A percentile compares a stretch with the other conserved stretches of the same genome.
Evolutionary conservation across 805 yeast genomes (phyloP).

Genomic region (Candida ulmi): DNA sequence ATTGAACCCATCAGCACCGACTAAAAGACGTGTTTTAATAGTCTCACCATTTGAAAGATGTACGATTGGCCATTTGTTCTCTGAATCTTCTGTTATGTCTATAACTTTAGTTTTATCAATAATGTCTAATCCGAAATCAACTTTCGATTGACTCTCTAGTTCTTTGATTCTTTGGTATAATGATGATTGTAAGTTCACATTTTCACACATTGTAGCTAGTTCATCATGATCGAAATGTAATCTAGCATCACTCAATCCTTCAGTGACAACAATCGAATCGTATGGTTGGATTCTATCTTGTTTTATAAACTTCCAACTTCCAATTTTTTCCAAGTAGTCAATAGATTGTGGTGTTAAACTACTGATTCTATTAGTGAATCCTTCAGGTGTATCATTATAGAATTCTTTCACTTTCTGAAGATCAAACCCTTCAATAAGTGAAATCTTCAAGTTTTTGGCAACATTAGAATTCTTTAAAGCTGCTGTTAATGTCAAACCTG

Average conservation of each 20-base stretch:
- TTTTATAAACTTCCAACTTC: constrained; percentile 68
- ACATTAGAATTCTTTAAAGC: constrained; percentile 67
- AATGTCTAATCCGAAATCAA: constrained; percentile 32
- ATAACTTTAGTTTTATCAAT: constrained; percentile 66
- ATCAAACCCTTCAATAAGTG: constrained; percentile 69
- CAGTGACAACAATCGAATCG: constrained; percentile 81
- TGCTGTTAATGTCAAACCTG: constrained; percentile 82
- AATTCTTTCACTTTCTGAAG: constrained; percentile 45
- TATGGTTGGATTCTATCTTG: constrained; percentile 73
- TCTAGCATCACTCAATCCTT: constrained; percentile 66
- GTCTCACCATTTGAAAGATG: constrained; percentile 57
- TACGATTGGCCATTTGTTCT: constrained; percentile 71
- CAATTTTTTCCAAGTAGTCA: constrained; percentile 58
- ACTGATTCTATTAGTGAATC: constrained; percentile 74
- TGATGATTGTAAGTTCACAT: constrained; percentile 75
- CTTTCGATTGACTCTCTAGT: constrained; percentile 23
- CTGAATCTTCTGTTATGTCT: constrained; percentile 36
- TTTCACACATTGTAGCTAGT: constrained; percentile 86
- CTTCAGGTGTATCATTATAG: constrained; percentile 31
- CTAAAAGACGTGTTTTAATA: constrained; percentile 64
- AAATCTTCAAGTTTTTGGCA: constrained; percentile 54
- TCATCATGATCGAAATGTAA: constrained; percentile 65
- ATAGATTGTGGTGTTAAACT: constrained; percentile 82
- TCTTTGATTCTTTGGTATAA: constrained; percentile 49
- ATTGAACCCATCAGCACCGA: constrained; percentile 95